Conservation (phyloP, 495 filamentous ascomycete species). For the Sporormia fimetaria region DNA sequence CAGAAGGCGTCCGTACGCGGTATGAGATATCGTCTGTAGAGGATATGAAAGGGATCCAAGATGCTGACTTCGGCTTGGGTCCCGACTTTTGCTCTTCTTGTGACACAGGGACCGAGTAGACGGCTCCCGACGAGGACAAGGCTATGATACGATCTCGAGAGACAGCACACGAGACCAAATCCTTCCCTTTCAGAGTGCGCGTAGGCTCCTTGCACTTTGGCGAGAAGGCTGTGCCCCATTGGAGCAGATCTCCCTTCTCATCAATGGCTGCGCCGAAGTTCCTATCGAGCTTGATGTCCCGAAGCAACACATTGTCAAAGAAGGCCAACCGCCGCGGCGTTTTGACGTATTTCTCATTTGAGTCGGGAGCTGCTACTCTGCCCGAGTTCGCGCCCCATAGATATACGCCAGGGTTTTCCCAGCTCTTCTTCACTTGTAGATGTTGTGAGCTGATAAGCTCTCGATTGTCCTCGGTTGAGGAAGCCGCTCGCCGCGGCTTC, state of each 20-base stretch:
- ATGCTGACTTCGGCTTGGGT: conserved; percentile 48
- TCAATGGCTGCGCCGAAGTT: conserved; percentile 80
- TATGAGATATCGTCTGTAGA: conserved; percentile 52
- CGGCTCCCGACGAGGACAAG: conserved; percentile 60
- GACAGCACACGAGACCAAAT: conserved; percentile 57
- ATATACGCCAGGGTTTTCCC: conserved; percentile 84
- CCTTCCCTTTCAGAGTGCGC: conserved; percentile 68
- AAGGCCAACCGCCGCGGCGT: conserved; percentile 64
- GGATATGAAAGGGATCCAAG: conserved; percentile 69
- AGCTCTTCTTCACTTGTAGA: conserved; percentile 74
- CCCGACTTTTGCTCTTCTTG: conserved; percentile 54
- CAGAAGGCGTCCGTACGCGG: conserved; percentile 54
- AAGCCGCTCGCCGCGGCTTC: conserved; percentile 38
- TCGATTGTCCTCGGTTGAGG: conserved; percentile 54
- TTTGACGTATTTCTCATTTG: conserved; percentile 63
- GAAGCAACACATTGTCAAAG: conserved; percentile 74
- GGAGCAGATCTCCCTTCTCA: conserved; percentile 78
- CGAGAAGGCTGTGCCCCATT: conserved; percentile 79
- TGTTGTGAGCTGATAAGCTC: conserved; percentile 67
- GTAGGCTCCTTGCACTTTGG: conserved; percentile 45
- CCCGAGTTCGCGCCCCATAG: conserved; percentile 88
- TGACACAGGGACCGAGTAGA: conserved; percentile 80
- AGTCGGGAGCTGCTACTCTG: conserved; percentile 72
- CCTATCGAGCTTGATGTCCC: conserved; percentile 76
- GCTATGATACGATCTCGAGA: conserved; percentile 76